A percentile compares a stretch with the other conserved stretches of the same genome.
phyloP scores from a whole-genome alignment of 1,284 basidiomycete species.

The Melampsora occidentalis region DNA sequence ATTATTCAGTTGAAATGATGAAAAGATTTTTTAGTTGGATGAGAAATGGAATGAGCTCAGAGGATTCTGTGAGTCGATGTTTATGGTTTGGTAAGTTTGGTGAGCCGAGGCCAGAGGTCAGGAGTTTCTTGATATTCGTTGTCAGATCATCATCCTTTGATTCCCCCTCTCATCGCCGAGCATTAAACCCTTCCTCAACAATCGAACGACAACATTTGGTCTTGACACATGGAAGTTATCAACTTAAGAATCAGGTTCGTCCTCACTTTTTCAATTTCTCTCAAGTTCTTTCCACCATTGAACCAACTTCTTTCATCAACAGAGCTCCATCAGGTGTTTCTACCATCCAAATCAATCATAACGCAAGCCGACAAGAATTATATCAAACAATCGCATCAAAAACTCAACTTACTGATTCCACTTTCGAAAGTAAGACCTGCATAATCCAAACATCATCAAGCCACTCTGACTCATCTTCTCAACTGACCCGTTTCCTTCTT shows the following conservation, averaged over 20 bases:
- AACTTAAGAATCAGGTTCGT: slow-evolving; percentile 8
- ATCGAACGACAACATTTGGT: no score
- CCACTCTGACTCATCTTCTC: background rate
- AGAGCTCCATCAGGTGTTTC: slow-evolving; percentile 20
- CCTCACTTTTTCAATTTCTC: background rate
- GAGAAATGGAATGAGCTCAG: no score
- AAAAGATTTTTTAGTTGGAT: no score
- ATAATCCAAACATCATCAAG: background rate
- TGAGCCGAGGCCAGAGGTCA: no score
- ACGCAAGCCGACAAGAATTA: slow-evolving; percentile 11
- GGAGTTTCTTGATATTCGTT: no score
- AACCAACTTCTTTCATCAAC: background rate
- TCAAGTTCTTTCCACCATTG: background rate
- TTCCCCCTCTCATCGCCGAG: no score
- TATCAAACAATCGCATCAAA: slow-evolving; percentile 2
- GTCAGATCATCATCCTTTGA: no score
- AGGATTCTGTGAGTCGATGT: no score
- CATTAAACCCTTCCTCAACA: no score
- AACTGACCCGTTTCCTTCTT: background rate
- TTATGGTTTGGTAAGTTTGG: no score
- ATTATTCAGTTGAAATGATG: no score
- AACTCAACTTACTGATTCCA: slow-evolving; percentile 4
- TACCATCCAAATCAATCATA: slow-evolving; percentile 21
- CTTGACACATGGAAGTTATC: background rate
- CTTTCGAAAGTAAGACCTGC: slow-evolving; percentile 15